Evolutionary conservation across 768 basidiomycete genomes (phyloP), one percentile per base, ranked within the genome.

Genomic region (Leccinum incarnatum): DNA sequence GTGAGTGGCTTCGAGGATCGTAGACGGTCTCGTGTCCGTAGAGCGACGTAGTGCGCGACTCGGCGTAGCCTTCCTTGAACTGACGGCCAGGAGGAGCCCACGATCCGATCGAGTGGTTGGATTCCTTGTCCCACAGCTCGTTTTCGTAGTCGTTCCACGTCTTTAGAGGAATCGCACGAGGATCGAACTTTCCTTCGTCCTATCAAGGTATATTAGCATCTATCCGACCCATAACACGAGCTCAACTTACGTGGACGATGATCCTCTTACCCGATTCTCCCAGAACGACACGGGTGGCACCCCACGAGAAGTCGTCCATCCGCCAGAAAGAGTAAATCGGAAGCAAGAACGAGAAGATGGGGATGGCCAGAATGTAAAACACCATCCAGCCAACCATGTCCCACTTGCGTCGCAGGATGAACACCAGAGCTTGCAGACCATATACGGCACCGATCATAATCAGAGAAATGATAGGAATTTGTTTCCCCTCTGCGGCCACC

Each of bases 291-390:
- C 93, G 91, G 1, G 95, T 96, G 25, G 83, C 81, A 82, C 94
- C 95, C 93, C 94, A 95, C 0, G 90, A 93, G 83, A 96, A 97
- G 74, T 96, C 94, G 72, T 96, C 95, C 95, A 98, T 97, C 64
- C 79, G 82, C 95, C 95, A 98, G 87, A 98, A 96, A 5, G 93
- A 95, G 72, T 94, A 95, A 12, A 97, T 77, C 4, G 94, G 95
- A 27, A 98, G 83, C 78, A 92, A 82, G 81, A 97, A 91, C 7
- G 93, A 94, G 78, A 96, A 97, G 46, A 86, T 83, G 4, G 95
- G 95, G 62, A 98, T 91, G 56, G 96, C 95, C 37, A 95, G 72
- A 69, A 98, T 93, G 75, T 98, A 99, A 77, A 99, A 92, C 30
- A 93, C 67, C 89, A 93, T 93, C 93, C 95, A 96, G 4, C 93